Evolutionary conservation across 352 stramenopile genomes (phyloP), one percentile per base, ranked within the genome.

Genomic region (Phytopythium kandeliae): DNA sequence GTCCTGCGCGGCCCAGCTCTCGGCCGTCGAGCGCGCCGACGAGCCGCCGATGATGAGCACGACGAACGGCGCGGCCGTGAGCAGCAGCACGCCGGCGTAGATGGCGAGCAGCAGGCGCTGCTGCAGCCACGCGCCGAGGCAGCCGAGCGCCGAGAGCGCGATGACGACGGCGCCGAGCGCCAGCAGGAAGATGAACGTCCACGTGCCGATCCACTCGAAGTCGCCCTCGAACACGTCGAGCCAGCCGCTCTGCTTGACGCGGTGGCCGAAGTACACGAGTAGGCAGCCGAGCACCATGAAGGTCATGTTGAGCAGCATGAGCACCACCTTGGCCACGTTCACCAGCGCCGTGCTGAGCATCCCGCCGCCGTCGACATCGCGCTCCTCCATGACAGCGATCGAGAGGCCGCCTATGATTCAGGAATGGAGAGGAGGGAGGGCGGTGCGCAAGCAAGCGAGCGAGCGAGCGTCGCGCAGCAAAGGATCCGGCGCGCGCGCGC

Each of bases 231-330:
- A 91, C 17, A 67, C 79, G 22, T 91, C 74, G 24, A 87, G 48
- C 84, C 84, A 94, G 33, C 84, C 84, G 0, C 65, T 77, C 13
- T 25, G 65, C 58, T 81, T 75, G 38, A 87, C 66, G 49, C 77
- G 65, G 50, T 89, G 75, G 54, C 77, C 82, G 51, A 94, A 89
- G 57, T 89, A 91, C 60, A 91, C 75, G 45, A 94, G 67, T 51
- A 94, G 67, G 17, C 71, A 76, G 40, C 84, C 84, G 50, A 54
- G 63, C 36, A 92, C 75, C 65, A 94, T 75, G 63, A 91, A 92
- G 43, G 63, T 69, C 75, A 94, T 87, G 65, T 94, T 94, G 28
- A 94, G 62, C 30, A 94, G 68, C 60, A 94, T 57, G 9, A 94
- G 65, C 52, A 88, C 36, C 54, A 90, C 72, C 57, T 94, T 92